phyloP scores from a whole-genome alignment of 768 basidiomycete species.

The Pleurotus citrinopileatus region DNA sequence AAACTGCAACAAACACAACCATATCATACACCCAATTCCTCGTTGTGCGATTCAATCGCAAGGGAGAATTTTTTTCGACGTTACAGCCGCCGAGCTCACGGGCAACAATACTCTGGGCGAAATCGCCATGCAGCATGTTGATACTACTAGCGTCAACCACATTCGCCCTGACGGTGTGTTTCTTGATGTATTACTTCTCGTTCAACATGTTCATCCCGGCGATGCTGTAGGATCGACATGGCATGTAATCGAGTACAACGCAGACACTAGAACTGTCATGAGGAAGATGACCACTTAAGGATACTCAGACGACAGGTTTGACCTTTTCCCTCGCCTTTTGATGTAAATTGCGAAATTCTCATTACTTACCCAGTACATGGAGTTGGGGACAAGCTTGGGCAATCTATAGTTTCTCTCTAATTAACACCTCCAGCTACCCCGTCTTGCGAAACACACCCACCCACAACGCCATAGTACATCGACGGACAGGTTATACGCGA shows the following conservation, averaged over 20 bases:
- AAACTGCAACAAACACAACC: conserved; percentile 51
- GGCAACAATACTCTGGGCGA: conserved; percentile 54
- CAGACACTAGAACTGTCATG: conserved; percentile 59
- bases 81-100: conserved; percentile 53
- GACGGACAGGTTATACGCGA: conserved; percentile 41
- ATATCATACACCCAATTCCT: conserved; percentile 54
- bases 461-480: conserved; percentile 46
- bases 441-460: background rate
- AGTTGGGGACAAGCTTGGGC: conserved; percentile 73
- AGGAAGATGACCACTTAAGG: conserved; percentile 58
- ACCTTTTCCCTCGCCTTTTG: background rate
- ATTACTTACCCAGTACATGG: conserved; percentile 52
- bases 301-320: conserved; percentile 46
- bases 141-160: conserved; percentile 66
- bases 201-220: background rate
- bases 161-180: conserved; percentile 57
- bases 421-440: conserved; percentile 31
- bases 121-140: conserved; percentile 64
- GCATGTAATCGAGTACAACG: conserved; percentile 68
- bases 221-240: conserved; percentile 40
- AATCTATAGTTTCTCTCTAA: conserved; percentile 65
- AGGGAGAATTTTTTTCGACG: too few relatives aligned
- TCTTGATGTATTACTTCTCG: background rate
- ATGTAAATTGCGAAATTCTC: too few relatives aligned
- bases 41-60: conserved; percentile 59